Percentiles rank a stretch among this genome's conserved stretches.
phyloP scores from a whole-genome alignment of 345 rosid genomes.

The Diplotaxis tenuifolia region DNA sequence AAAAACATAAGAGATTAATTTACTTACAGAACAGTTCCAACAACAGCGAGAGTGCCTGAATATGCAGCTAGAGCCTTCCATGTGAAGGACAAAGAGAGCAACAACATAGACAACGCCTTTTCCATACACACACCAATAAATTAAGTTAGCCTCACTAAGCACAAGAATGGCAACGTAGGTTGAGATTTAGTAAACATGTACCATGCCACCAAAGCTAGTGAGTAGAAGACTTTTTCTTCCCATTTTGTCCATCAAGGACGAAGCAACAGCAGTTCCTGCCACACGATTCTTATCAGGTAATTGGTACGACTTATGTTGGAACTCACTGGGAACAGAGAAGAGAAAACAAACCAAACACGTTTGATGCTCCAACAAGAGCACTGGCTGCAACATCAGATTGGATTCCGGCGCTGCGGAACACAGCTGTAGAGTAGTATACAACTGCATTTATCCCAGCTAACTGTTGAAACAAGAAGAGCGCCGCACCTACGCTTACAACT shows the following conservation, averaged over 20 bases:
- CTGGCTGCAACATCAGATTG: constrained; percentile 98
- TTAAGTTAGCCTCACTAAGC: background rate
- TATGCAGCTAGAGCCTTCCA: constrained; percentile 92
- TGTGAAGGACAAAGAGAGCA: constrained; percentile 88
- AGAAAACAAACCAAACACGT: constrained; percentile 67
- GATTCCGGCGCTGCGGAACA: constrained; percentile 89
- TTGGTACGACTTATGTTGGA: background rate
- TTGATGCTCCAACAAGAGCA: constrained; percentile 98
- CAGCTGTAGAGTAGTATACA: constrained; percentile 94
- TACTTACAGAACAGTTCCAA: constrained; percentile 96
- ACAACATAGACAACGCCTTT: constrained; percentile 90
- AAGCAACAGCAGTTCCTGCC: constrained; percentile 91
- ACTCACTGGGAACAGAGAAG: background rate
- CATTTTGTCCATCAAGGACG: constrained; percentile 94
- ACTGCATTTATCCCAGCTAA: constrained; percentile 99
- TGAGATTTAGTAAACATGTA: constrained; percentile 31
- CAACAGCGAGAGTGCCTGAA: constrained; percentile 86
- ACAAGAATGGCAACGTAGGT: background rate
- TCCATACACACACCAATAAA: background rate
- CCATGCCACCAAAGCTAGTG: constrained; percentile 94
- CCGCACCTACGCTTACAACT: constrained; percentile 98
- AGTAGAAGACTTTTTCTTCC: constrained; percentile 94
- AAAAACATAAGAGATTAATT: constrained; percentile 6
- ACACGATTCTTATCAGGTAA: background rate
- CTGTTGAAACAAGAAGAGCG: constrained; percentile 98